Conservation (phyloP, 2,329 filamentous ascomycete species). For the Septoria petroselini region DNA sequence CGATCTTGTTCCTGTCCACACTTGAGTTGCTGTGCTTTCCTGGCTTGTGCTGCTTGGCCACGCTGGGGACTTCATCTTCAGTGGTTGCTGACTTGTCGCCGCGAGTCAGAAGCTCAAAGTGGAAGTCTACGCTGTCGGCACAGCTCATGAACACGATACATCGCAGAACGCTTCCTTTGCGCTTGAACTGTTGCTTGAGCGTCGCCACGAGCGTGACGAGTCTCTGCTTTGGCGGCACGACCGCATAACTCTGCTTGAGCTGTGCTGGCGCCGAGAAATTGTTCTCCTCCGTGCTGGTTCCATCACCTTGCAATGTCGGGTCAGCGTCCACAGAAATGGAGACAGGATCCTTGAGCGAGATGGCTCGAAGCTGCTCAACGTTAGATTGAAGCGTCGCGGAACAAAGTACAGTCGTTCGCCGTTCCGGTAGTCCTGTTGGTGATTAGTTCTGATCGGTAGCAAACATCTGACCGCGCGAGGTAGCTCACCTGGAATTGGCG, state of each 20-base stretch:
- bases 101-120: constrained; percentile 75
- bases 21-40: constrained; percentile 22
- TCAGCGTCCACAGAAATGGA: constrained; percentile 70
- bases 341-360: constrained; percentile 87
- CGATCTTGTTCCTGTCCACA: constrained; percentile 42
- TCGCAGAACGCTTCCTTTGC: constrained; percentile 91
- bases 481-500: constrained; percentile 49
- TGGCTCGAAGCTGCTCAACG: constrained; percentile 88
- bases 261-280: constrained; percentile 83
- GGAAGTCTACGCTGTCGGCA: constrained; percentile 94
- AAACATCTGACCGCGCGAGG: neutral
- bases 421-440: constrained; percentile 59
- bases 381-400: constrained; percentile 98
- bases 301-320: constrained; percentile 46
- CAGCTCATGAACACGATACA: constrained; percentile 96
- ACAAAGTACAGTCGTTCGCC: constrained; percentile 83
- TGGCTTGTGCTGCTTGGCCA: constrained; percentile 23
- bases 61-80: constrained; percentile 25
- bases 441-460: neutral
- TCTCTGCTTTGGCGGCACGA: constrained; percentile 84
- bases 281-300: constrained; percentile 47
- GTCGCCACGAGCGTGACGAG: constrained; percentile 82
- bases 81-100: constrained; percentile 37
- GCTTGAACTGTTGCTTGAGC: constrained; percentile 80
- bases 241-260: constrained; percentile 84